Evolutionary conservation across 2,329 filamentous ascomycete species (phyloP).

Genomic region (Diaporthe ampelina): DNA sequence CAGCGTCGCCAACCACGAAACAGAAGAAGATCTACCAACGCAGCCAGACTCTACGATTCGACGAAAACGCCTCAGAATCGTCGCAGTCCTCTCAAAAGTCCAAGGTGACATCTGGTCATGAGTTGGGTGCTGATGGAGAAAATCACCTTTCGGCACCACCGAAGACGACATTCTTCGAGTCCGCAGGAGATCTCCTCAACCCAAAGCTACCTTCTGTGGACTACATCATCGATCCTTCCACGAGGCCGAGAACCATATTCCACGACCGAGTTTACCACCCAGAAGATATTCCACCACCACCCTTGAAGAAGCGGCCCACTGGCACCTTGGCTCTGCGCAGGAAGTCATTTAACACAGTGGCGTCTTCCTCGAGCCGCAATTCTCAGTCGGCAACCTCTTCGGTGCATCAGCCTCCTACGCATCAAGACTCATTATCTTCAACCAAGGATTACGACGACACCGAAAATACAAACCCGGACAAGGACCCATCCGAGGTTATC

Average conservation of each 20-base stretch:
- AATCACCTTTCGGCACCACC: conserved; percentile 78
- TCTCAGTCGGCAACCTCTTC: conserved; percentile 52
- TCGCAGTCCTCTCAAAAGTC: conserved; percentile 54
- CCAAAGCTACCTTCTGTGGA: conserved; percentile 86
- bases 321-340: conserved; percentile 52
- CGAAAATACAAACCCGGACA: conserved; percentile 60
- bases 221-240: conserved; percentile 86
- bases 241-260: conserved; percentile 90
- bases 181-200: conserved; percentile 91
- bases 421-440: conserved; percentile 60
- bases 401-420: conserved; percentile 52
- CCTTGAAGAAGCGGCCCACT: conserved; percentile 68
- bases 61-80: conserved; percentile 51
- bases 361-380: conserved; percentile 39
- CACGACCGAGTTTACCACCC: conserved; percentile 97
- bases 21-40: conserved; percentile 80
- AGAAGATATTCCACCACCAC: conserved; percentile 88
- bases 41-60: conserved; percentile 78
- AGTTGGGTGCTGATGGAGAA: conserved; percentile 58
- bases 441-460: conserved; percentile 67
- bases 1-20: conserved; percentile 65
- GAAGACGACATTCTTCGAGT: conserved; percentile 93
- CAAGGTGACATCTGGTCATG: conserved; percentile 64
- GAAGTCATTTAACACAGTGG: conserved; percentile 43
- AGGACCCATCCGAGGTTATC: conserved; percentile 60